These are phyloP conservation scores for Neoboletus brunneissimus DNA, from an alignment of 768 basidiomycete species.

Conservation along the genomic window DNA sequence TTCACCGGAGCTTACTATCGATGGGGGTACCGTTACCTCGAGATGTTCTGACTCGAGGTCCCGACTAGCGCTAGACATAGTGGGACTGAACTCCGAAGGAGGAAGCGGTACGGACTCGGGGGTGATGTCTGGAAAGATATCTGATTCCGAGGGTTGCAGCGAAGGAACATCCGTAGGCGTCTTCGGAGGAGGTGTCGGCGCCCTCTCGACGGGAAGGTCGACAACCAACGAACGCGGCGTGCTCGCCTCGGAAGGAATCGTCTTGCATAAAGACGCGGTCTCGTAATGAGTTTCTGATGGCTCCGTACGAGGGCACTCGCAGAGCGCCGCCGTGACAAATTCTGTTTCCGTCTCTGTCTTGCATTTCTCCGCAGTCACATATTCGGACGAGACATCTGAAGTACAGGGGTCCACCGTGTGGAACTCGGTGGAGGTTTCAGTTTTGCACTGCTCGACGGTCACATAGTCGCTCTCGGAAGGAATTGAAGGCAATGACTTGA, in stretches of 20 bases:
- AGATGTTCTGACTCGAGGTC: constrained; percentile 22
- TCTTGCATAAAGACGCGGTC: constrained; percentile 44
- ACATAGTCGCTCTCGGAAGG: constrained; percentile 50
- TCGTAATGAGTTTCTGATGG: constrained; percentile 49
- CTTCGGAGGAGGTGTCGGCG: constrained; percentile 27
- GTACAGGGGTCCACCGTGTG: constrained; percentile 45
- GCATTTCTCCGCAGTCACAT: constrained; percentile 49
- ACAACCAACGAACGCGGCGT: constrained; percentile 37
- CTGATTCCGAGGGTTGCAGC: constrained; percentile 27
- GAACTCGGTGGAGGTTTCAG: constrained; percentile 45
- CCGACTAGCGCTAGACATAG: constrained; percentile 18
- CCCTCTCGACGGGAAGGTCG: constrained; percentile 26
- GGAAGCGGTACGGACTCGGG: constrained; percentile 41
- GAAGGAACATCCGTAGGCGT: constrained; percentile 29
- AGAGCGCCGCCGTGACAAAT: constrained; percentile 45
- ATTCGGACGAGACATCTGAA: constrained; percentile 45
- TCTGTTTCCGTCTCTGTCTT: constrained; percentile 43
- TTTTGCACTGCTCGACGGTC: constrained; percentile 43
- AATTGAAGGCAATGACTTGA: constrained; percentile 57
- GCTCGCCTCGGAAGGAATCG: constrained; percentile 36
- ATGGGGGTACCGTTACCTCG: constrained; percentile 8
- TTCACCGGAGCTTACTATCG: constrained; percentile 22
- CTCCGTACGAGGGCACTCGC: constrained; percentile 29
- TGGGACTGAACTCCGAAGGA: constrained; percentile 32
- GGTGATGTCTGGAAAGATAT: constrained; percentile 13